Base-by-base conservation (phyloP, 495 filamentous ascomycete species). In the Lepidopterella palustris region DNA sequence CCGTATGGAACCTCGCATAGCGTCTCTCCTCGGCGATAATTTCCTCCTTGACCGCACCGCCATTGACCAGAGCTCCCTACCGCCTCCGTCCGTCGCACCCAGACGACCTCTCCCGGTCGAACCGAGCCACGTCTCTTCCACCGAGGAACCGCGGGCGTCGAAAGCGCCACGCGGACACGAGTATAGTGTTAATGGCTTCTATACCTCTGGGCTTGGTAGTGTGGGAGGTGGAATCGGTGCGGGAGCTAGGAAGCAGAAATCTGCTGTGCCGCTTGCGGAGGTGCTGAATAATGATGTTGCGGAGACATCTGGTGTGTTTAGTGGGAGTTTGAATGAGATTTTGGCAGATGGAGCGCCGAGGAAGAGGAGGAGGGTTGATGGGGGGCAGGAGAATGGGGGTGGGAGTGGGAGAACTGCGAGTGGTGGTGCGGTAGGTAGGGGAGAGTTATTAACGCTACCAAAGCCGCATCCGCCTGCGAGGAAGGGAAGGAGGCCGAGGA, bases 251-350 rank as follows among this genome's bases (percentile, higher is more conserved):
- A 11, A 49, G 25, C 32, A 56, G n/a, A 65, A 62, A 23, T 55
- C 60, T 25, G 45, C 61, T 20, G 58, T 57, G 2, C 67, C 67
- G 9, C 56, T 69, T 8, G 61, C 67, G 8, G 67, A 63, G 20
- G 67, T 69, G 18, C 48, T 69, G 13, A 69, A 69, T 47, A 35
- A 57, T 40, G 64, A 67, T 4, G 24, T 27, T 18, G 21, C 28
- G 9, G 11, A 24, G 8, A 1, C 55, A 11, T 4, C 31, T 15
- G 52, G 53, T 10, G 49, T 45, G 1, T 66, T 66, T 28, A 63
- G 60, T 31, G 63, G 63, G 15, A 31, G 56, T 4, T 49, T 66
- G 15, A 57, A 48, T 28, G 60, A 63, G 27, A 57, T 66, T 5
- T 32, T 66, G 21, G 47, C 62, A 2, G 59, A 66, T 18, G 29